These are phyloP conservation scores for Populus trichocarpa DNA, from an alignment of 441 rosid genomes.

Conservation along the genomic window DNA sequence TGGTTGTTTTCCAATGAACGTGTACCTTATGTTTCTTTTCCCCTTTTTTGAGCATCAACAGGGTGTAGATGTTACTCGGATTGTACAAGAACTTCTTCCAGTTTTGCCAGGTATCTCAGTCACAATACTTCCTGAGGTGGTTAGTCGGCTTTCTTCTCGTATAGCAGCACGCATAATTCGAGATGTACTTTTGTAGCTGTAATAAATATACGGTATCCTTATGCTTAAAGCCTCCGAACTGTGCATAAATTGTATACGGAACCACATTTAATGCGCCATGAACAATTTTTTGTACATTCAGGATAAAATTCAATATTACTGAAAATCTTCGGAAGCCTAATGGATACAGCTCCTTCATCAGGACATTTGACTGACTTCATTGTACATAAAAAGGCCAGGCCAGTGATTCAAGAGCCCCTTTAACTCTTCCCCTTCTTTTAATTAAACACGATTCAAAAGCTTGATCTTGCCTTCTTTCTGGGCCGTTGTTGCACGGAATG, in stretches of 20 bases:
- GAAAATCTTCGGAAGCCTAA: background rate
- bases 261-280: background rate
- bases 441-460: background rate
- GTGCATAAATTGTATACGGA: conserved; percentile 18
- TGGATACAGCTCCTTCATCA: background rate
- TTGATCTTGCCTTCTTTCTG: background rate
- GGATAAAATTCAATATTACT: background rate
- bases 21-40: background rate
- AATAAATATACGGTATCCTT: background rate
- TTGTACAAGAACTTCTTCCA: conserved; percentile 68
- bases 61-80: conserved; percentile 54
- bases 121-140: conserved; percentile 70
- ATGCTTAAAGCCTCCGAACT: conserved; percentile 8
- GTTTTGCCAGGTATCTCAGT: conserved; percentile 84
- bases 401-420: too few species aligned
- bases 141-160: conserved; percentile 76
- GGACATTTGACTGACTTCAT: too few species aligned
- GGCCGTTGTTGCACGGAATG: background rate
- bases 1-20: background rate
- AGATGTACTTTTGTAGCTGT: conserved; percentile 50
- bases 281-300: background rate
- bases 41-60: conserved; percentile 20
- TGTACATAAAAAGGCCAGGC: too few species aligned
- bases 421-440: too few species aligned
- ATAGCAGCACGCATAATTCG: conserved; percentile 76